A percentile compares a stretch with the other conserved stretches of the same genome.
phyloP scores from a whole-genome alignment of 257 asterid genomes.

The Leptodermis oblonga region DNA sequence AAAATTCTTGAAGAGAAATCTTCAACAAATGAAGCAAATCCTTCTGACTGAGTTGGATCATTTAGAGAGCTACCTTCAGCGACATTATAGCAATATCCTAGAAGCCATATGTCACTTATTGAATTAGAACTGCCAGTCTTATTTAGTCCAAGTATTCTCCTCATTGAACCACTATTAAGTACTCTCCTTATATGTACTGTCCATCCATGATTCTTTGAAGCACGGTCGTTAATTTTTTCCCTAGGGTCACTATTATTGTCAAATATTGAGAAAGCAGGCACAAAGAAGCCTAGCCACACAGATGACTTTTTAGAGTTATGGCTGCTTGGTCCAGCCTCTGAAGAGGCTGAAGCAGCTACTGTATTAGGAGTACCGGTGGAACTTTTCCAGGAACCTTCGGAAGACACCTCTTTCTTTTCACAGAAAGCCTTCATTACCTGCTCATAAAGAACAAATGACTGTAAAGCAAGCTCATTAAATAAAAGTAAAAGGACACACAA shows the following conservation, averaged over 20 bases:
- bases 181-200: constrained; percentile 64
- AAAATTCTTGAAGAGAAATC: constrained; percentile 87
- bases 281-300: constrained; percentile 34
- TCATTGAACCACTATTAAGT: constrained; percentile 76
- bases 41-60: constrained; percentile 83
- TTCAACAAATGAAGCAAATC: constrained; percentile 76
- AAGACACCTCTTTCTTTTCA: constrained; percentile 14
- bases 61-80: constrained; percentile 50
- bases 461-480: background rate
- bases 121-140: constrained; percentile 49
- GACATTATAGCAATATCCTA: constrained; percentile 76
- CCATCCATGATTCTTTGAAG: constrained; percentile 48
- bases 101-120: constrained; percentile 79
- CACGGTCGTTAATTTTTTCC: constrained; percentile 17
- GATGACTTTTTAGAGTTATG: constrained; percentile 19
- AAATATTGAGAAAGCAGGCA: constrained; percentile 32
- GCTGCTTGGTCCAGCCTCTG: constrained; percentile 39
- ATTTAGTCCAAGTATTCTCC: constrained; percentile 68
- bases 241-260: constrained; percentile 24
- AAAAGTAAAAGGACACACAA: background rate
- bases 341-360: constrained; percentile 18
- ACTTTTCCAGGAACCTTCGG: constrained; percentile 8
- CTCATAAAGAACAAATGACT: background rate
- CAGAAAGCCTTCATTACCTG: constrained; percentile 33
- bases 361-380: constrained; percentile 17